Evolutionary conservation across 2,329 filamentous ascomycete genomes (phyloP).

Genomic region (Ophiostoma tasmaniense): DNA sequence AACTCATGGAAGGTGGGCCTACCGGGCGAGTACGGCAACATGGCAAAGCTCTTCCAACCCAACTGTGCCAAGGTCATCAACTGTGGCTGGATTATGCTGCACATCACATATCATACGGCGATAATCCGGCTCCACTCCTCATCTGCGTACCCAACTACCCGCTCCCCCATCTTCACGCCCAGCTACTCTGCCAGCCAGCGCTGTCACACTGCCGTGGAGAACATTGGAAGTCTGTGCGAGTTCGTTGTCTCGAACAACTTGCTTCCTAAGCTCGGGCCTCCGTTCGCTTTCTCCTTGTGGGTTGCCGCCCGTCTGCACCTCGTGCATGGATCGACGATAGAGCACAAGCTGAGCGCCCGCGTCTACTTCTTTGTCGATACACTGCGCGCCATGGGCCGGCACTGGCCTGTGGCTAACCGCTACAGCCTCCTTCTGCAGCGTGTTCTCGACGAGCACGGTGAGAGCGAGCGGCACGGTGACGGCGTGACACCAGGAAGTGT

Average conservation of each 20-base stretch:
- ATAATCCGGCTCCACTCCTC: conserved; percentile 87
- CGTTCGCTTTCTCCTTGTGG: conserved; percentile 89
- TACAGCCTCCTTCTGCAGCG: conserved; percentile 73
- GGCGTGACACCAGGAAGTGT: conserved; percentile 73
- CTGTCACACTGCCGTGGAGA: conserved; percentile 74
- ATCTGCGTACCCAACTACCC: conserved; percentile 81
- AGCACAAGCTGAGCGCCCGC: conserved; percentile 70
- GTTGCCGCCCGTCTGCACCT: conserved; percentile 79
- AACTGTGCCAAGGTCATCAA: conserved; percentile 61
- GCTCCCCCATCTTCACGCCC: conserved; percentile 80
- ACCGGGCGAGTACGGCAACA: conserved; percentile 76
- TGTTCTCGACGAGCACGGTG: conserved; percentile 77
- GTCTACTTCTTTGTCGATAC: conserved; percentile 77
- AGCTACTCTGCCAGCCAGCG: conserved; percentile 78
- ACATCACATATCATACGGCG: conserved; percentile 81
- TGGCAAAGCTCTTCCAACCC: conserved; percentile 66
- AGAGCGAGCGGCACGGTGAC: conserved; percentile 66
- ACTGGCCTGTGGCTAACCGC: conserved; percentile 78
- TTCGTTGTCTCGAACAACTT: conserved; percentile 69
- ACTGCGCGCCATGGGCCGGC: conserved; percentile 67
- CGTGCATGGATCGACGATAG: conserved; percentile 84
- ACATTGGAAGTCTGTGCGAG: conserved; percentile 67
- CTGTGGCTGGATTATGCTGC: conserved; percentile 83
- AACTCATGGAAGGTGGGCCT: conserved; percentile 77
- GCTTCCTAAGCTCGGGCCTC: conserved; percentile 73